Evolutionary conservation across 352 stramenopile genomes (phyloP).

Genomic region (Phytophthora hybrid): DNA sequence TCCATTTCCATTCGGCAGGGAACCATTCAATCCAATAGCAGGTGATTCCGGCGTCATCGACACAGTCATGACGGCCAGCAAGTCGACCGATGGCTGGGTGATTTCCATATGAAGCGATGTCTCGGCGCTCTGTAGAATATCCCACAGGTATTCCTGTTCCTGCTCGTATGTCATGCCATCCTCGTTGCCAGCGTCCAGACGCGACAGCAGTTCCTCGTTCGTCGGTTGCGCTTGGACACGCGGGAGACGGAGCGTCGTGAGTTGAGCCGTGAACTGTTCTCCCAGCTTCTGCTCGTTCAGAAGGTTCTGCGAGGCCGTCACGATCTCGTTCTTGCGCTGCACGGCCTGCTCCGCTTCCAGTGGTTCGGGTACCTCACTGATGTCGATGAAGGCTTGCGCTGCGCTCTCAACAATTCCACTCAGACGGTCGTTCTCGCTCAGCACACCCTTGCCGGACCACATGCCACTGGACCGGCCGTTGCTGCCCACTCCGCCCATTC

Average conservation of each 20-base stretch:
- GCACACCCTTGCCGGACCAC: slow-evolving; percentile 57
- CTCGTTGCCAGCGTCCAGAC: slow-evolving; percentile 55
- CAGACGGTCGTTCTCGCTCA: slow-evolving; percentile 83
- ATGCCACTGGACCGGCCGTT: slow-evolving; percentile 60
- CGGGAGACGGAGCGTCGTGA: slow-evolving; percentile 57
- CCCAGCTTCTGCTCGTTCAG: slow-evolving; percentile 64
- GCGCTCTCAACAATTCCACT: slow-evolving; percentile 82
- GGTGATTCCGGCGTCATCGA: slow-evolving; percentile 39
- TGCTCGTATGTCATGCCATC: slow-evolving; percentile 65
- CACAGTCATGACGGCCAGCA: slow-evolving; percentile 72
- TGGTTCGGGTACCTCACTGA: slow-evolving; percentile 82
- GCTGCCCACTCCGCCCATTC: slow-evolving; percentile 43
- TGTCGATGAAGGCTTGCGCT: slow-evolving; percentile 84
- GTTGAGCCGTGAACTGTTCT: slow-evolving; percentile 57
- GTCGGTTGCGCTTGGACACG: slow-evolving; percentile 36
- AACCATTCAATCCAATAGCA: slow-evolving; percentile 41
- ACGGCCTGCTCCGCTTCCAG: slow-evolving; percentile 80
- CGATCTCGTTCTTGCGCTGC: slow-evolving; percentile 83
- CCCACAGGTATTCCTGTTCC: slow-evolving; percentile 60
- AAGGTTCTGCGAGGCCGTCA: slow-evolving; percentile 54
- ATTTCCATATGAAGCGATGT: slow-evolving; percentile 62
- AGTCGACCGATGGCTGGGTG: slow-evolving; percentile 58
- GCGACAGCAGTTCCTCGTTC: slow-evolving; percentile 56
- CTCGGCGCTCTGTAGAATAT: slow-evolving; percentile 53
- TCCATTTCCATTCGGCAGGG: slow-evolving; percentile 46